Evolutionary conservation across 2,329 filamentous ascomycete species (phyloP), one percentile per base, ranked within the genome.

Genomic region (Cytospora leucostoma): DNA sequence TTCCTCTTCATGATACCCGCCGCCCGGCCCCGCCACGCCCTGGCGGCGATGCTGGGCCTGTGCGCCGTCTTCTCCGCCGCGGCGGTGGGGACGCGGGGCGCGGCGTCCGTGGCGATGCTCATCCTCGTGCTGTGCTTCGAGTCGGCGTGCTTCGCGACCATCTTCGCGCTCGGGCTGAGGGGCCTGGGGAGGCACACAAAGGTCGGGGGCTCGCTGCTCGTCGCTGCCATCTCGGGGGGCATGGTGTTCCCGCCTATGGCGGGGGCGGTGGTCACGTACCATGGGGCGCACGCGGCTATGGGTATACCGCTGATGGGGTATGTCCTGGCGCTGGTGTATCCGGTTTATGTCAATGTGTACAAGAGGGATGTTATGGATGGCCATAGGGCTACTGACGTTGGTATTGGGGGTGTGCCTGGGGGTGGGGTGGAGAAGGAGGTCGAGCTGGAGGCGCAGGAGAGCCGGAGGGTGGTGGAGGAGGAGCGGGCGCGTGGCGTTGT

Each of bases 61-160:
- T 81, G 80, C 70, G 80, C 85, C 68, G 70, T 87, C 63, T 87
- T 88, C 74, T 37, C 50, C 12, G 76, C 82, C 7, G 78, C 82
- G 0, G 74, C 81, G 12, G 84, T 87, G 63, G 80, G 77, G 7
- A 78, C 82, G n/a, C 73, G 72, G 1, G 82, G 80, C 35, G 80
- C 81, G 61, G 75, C 77, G 0, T 82, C 82, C 17, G 79, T 87
- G 62, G 78, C 77, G 34, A 81, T 86, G 78, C 74, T 87, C n/a
- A 82, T 78, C 64, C 61, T 84, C 0, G 81, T 84, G 0, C 75
- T 86, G 55, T 86, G 84, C 74, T 85, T 84, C 72, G 83, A 83
- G 72, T 81, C 78, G 0, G 82, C 84, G 67, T 82, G 81, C 72
- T 87, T 87, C 72, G 82, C 84, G 1, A 85, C 82, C 49, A 86